Conservation (phyloP, 345 rosid genomes). For the Noccaea bulbosa region DNA sequence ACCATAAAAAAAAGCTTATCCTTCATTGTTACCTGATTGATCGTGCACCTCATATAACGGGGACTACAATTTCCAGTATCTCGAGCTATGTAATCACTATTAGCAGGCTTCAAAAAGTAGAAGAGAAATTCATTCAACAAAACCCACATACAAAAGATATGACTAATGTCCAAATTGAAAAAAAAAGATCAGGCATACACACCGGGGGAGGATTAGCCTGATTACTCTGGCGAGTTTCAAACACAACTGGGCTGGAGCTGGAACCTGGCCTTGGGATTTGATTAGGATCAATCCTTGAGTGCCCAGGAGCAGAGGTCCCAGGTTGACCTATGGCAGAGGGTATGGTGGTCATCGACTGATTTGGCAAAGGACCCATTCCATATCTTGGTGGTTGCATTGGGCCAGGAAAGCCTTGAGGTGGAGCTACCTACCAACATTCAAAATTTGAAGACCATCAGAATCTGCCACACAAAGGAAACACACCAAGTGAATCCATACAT, state of each 20-base stretch:
- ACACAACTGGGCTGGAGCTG: slow-evolving; percentile 59
- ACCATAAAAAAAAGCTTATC: slow-evolving; percentile 23
- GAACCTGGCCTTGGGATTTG: slow-evolving; percentile 97
- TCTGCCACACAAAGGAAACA: slow-evolving; percentile 32
- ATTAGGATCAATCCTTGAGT: slow-evolving; percentile 91
- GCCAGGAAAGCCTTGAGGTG: slow-evolving; percentile 66
- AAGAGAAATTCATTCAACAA: slow-evolving; percentile 19
- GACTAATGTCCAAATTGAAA: slow-evolving; percentile 21
- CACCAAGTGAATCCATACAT: slow-evolving; percentile 35
- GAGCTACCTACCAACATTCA: slow-evolving; percentile 57
- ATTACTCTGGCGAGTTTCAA: slow-evolving; percentile 87
- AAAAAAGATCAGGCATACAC: slow-evolving; percentile 32
- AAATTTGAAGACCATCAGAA: slow-evolving; percentile 41
- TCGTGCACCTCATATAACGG: slow-evolving; percentile 97
- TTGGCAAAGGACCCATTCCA: slow-evolving; percentile 84
- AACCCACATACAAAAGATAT: slow-evolving; percentile 23
- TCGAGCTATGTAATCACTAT: slow-evolving; percentile 80
- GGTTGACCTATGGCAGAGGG: slow-evolving; percentile 79
- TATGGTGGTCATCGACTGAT: slow-evolving; percentile 82
- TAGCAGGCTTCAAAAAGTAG: slow-evolving; percentile 72
- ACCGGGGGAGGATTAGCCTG: slow-evolving; percentile 97
- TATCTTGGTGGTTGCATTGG: slow-evolving; percentile 63
- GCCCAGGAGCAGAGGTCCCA: slow-evolving; percentile 66
- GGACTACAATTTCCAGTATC: slow-evolving; percentile 99
- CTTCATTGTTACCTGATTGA: slow-evolving; percentile 72